These are phyloP conservation scores for Lavandula angustifolia DNA, from an alignment of 257 asterid species.

Conservation along the genomic window DNA sequence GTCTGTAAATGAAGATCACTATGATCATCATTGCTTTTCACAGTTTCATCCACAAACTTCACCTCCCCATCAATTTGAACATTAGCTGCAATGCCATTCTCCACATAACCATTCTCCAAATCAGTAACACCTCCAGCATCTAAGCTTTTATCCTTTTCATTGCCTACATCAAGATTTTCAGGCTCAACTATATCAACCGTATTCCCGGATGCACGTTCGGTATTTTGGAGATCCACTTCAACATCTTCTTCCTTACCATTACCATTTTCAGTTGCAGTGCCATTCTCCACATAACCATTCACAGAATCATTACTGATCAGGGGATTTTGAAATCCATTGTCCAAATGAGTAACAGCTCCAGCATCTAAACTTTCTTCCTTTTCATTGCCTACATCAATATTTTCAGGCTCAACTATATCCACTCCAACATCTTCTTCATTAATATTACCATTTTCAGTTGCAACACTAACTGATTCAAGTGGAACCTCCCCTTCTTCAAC, in stretches of 20 bases:
- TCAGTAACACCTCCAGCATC: no score
- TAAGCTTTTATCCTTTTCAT: no score
- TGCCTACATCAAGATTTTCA: no score
- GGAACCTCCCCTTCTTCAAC: constrained; percentile 40
- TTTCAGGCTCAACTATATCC: constrained; percentile 30
- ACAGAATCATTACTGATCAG: no score
- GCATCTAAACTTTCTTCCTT: constrained; percentile 28
- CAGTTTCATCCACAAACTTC: constrained; percentile 25
- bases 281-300: no score
- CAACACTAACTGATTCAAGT: constrained; percentile 25
- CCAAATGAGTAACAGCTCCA: constrained; percentile 35
- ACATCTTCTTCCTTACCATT: no score
- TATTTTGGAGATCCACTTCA: no score
- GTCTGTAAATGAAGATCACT: no score
- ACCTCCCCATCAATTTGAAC: constrained; percentile 29
- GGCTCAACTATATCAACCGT: no score
- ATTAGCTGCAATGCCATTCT: constrained; percentile 35
- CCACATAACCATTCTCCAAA: no score
- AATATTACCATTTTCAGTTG: constrained; percentile 31
- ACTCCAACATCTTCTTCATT: constrained; percentile 36
- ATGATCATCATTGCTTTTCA: constrained; percentile 38
- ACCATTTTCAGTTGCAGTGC: constrained; percentile 23
- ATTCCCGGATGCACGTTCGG: no score
- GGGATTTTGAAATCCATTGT: no score
- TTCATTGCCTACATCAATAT: constrained; percentile 34